Percentiles rank a stretch among this genome's conserved stretches.
phyloP scores from a whole-genome alignment of 257 asterid genomes.

The Hygrophila difformis region DNA sequence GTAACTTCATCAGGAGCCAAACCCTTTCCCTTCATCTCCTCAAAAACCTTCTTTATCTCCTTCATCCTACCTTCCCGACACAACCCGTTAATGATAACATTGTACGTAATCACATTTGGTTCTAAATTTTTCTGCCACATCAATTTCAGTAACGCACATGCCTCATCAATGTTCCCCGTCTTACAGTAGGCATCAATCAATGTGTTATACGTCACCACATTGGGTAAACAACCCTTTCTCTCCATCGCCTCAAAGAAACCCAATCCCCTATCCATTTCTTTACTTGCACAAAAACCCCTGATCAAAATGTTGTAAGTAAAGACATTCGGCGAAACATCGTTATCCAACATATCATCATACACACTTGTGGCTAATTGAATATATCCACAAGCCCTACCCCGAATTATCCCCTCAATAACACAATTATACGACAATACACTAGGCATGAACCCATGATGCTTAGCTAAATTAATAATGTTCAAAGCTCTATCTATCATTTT shows the following conservation, averaged over 20 bases:
- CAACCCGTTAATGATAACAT: conserved; percentile 63
- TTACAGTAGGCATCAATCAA: conserved; percentile 63
- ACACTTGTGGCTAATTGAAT: conserved; percentile 36
- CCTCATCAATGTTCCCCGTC: conserved; percentile 36
- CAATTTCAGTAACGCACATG: conserved; percentile 30
- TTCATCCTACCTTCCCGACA: conserved; percentile 65
- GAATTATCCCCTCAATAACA: conserved; percentile 52
- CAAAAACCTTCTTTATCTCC: conserved; percentile 43
- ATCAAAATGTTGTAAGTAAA: conserved; percentile 72
- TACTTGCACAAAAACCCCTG: conserved; percentile 52
- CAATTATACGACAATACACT: conserved; percentile 69
- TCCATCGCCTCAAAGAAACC: conserved; percentile 49
- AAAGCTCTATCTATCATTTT: conserved; percentile 60
- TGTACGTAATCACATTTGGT: conserved; percentile 66
- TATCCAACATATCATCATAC: conserved; percentile 42
- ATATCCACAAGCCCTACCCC: conserved; percentile 26
- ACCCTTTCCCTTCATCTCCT: conserved; percentile 53
- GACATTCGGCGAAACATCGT: conserved; percentile 61
- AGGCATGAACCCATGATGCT: conserved; percentile 67
- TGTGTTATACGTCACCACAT: conserved; percentile 72
- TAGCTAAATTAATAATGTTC: conserved; percentile 37
- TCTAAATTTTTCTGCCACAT: conserved; percentile 56
- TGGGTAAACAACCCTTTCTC: conserved; percentile 53
- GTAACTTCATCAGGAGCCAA: conserved; percentile 72
- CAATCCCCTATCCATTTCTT: conserved; percentile 43